Evolutionary conservation across 768 basidiomycete species (phyloP), one percentile per base, ranked within the genome.

Genomic region (Chalciporus chontae): DNA sequence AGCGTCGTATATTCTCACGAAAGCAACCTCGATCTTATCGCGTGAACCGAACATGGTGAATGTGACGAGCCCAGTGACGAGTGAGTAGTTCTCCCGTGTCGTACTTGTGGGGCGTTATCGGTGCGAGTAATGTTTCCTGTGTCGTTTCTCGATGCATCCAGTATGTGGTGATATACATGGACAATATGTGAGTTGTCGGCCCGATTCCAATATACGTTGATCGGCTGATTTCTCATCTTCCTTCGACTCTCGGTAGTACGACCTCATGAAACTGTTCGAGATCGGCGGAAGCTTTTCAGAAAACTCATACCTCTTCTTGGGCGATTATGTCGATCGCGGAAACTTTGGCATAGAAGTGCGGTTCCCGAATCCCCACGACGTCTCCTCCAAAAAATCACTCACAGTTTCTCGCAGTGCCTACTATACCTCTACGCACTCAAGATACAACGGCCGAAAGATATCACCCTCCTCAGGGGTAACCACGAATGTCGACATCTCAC

Each of bases 111-210:
- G 17, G 27, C 39, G 34, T 46, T 45, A 48, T 47, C 44, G 38
- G 15, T 45, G 14, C 43, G 34, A 50, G 27, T 56, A 36, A 53
- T 3, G 44, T 40, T n/a, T 45, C 45, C 46, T 31, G 39, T 60
- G 54, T 41, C 41, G 15, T 51, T 29, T 7, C 15, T 14, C 3
- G 24, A 50, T 24, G 17, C 29, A 24, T 57, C 49, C 59, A 94
- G 94, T 97, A 57, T 95, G 94, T 63, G 94, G 94, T 18, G 94
- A 97, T 73, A 93, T 97, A 40, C 94, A 97, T 61, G 94, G 94
- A 9, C 94, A 97, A 87, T 97, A 92, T 69, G 94, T 94, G 60
- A 66, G 73, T 65, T 67, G 37, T 56, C 18, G 84, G 11, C 87
- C 89, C 84, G 91, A 86, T 70, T 90, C 90, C 56, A 63, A 69